These are phyloP conservation scores for Paecilomyces formosus DNA, from an alignment of 2,329 filamentous ascomycete genomes.

Conservation along the genomic window DNA sequence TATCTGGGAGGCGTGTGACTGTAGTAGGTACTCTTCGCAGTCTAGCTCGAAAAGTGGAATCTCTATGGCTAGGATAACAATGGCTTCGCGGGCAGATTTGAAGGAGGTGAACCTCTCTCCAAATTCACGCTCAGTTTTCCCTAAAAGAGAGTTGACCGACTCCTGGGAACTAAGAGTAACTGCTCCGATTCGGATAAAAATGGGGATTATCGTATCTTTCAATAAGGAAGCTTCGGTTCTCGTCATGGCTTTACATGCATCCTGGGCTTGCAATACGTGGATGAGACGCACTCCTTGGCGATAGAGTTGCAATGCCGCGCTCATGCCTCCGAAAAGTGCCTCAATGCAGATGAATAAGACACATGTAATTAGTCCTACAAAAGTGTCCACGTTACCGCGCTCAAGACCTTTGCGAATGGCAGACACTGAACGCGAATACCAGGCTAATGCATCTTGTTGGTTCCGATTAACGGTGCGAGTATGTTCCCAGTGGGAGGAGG, in stretches of 20 bases:
- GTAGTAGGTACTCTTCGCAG: conserved; percentile 12
- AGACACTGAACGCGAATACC: conserved; percentile 25
- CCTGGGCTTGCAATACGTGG: conserved; percentile 10
- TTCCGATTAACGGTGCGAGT: conserved; percentile 2
- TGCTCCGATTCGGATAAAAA: conserved; percentile 22
- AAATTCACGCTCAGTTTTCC: conserved; percentile 6
- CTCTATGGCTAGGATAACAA: conserved; percentile 17
- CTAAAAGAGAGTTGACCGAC: conserved; percentile 9
- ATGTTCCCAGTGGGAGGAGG: neutral
- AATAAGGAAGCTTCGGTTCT: conserved; percentile 9
- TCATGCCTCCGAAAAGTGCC: conserved; percentile 14
- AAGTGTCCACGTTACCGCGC: conserved; percentile 14
- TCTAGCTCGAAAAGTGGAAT: conserved; percentile 13
- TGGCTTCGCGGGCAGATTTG: conserved; percentile 17
- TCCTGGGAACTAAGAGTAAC: conserved; percentile 8
- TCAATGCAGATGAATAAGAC: conserved; percentile 27
- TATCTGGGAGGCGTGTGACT: conserved; percentile 5
- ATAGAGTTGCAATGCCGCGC: conserved; percentile 21
- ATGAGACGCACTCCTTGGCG: conserved; percentile 22
- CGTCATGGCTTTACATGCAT: conserved; percentile 6
- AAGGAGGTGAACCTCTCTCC: conserved; percentile 11
- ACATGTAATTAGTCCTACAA: conserved; percentile 24
- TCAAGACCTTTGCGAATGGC: conserved; percentile 17
- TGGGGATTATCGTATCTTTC: conserved; percentile 18
- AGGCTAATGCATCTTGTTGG: conserved; percentile 19